Evolutionary conservation across 1,284 basidiomycete genomes (phyloP).

Genomic region (Cutaneotrichosporon sp.): DNA sequence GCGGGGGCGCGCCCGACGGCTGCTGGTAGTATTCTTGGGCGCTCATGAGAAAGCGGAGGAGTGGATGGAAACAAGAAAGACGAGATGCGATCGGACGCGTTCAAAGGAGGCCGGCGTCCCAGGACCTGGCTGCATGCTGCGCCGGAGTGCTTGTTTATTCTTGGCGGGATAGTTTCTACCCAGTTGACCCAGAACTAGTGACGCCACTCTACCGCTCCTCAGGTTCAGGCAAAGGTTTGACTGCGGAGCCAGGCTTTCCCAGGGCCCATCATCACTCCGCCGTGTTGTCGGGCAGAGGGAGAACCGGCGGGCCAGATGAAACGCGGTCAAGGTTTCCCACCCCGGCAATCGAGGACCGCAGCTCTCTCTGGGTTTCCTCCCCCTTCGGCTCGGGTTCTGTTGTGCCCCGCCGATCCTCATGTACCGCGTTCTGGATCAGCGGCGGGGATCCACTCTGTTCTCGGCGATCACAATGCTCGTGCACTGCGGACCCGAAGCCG

Average conservation of each 20-base stretch:
- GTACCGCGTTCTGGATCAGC: no score
- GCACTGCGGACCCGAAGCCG: no score
- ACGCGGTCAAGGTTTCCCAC: neutral
- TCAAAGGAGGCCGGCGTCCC: no score
- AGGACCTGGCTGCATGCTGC: neutral
- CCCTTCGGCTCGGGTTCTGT: no score
- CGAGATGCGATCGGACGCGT: neutral
- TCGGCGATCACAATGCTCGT: no score
- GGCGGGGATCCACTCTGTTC: no score
- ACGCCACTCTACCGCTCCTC: neutral
- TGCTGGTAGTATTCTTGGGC: slow-evolving; percentile 35
- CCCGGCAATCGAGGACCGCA: no score
- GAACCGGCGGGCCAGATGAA: neutral
- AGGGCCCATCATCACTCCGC: neutral
- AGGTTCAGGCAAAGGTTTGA: neutral
- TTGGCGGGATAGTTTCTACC: neutral
- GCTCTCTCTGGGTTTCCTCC: no score
- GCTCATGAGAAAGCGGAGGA: slow-evolving; percentile 31
- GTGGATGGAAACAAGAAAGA: neutral
- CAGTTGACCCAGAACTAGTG: neutral
- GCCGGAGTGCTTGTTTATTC: neutral
- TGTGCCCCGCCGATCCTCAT: no score
- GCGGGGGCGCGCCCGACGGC: slow-evolving; percentile 10
- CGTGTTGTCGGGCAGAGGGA: neutral
- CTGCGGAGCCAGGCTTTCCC: neutral